Percentiles rank a stretch among this genome's conserved stretches.
These are phyloP conservation scores for Orbilia javanica DNA, from an alignment of 2,329 filamentous ascomycete species.

Conservation along the genomic window DNA sequence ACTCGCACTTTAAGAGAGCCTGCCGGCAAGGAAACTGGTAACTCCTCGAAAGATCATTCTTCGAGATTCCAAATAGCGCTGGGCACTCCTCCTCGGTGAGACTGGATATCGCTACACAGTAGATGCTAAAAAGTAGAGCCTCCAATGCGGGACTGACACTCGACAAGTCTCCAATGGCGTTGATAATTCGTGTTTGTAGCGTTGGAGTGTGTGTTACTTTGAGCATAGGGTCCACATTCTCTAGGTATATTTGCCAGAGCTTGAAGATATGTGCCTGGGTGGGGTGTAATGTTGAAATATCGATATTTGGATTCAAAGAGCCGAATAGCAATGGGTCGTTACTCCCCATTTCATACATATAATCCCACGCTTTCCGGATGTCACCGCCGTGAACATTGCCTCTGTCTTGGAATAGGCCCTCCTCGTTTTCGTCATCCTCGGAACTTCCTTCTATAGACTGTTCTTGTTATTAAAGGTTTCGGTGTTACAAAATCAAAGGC, in stretches of 20 bases:
- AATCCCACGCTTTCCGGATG: slow-evolving; percentile 68
- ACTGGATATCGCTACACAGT: slow-evolving; percentile 72
- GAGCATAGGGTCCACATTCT: slow-evolving; percentile 79
- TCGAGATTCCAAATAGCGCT: slow-evolving; percentile 70
- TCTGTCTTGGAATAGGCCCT: not conserved
- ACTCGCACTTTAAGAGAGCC: slow-evolving; percentile 75
- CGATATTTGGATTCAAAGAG: slow-evolving; percentile 64
- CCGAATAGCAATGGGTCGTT: slow-evolving; percentile 71
- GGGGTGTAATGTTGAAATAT: slow-evolving; percentile 72
- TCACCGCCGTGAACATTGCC: slow-evolving; percentile 63
- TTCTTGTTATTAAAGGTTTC: not conserved
- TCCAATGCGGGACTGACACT: slow-evolving; percentile 71
- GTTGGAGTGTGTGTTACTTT: slow-evolving; percentile 80
- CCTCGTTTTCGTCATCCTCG: slow-evolving; percentile 51
- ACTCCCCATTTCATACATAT: slow-evolving; percentile 63
- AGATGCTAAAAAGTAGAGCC: slow-evolving; percentile 77
- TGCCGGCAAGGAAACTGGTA: slow-evolving; percentile 74
- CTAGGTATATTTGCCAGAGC: slow-evolving; percentile 80
- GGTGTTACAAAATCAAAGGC: not conserved
- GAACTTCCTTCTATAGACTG: slow-evolving; percentile 6
- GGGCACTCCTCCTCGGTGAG: slow-evolving; percentile 71
- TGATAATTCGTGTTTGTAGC: slow-evolving; percentile 74
- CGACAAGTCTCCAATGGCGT: slow-evolving; percentile 72
- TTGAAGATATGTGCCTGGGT: slow-evolving; percentile 75
- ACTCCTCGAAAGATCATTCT: slow-evolving; percentile 68